A percentile compares a stretch with the other conserved stretches of the same genome.
Conservation (phyloP, 352 stramenopile genomes). For the Plasmopara viticola region DNA sequence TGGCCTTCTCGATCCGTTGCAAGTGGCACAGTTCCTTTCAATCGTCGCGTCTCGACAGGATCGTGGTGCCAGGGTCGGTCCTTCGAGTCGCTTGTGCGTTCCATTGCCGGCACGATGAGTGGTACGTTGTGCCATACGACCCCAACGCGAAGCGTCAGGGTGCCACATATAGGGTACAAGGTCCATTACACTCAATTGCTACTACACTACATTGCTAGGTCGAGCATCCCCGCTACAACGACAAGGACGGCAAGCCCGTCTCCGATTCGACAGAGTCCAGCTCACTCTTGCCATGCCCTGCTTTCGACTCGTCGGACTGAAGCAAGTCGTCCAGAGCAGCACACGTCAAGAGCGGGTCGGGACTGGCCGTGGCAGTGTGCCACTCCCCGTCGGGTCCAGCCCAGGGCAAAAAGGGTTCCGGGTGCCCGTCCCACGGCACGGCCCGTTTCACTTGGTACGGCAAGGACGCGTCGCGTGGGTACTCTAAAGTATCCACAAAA, state of each 20-base stretch:
- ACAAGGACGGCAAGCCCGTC: neutral
- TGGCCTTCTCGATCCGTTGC: too few relatives aligned
- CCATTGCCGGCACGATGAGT: neutral
- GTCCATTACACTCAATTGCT: conserved; percentile 36
- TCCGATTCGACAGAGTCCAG: neutral
- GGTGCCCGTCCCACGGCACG: too few relatives aligned
- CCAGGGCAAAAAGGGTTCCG: too few relatives aligned
- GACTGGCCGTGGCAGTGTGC: conserved; percentile 1
- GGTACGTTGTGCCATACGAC: neutral
- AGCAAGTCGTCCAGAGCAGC: conserved; percentile 30
- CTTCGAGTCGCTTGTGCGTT: too few relatives aligned
- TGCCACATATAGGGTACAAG: neutral
- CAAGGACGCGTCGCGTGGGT: conserved; percentile 5
- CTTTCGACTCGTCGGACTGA: conserved; percentile 23
- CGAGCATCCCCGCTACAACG: neutral
- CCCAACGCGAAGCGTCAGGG: neutral
- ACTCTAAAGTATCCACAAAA: conserved; percentile 4
- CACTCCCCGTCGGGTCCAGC: too few relatives aligned
- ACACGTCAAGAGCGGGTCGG: conserved; percentile 12
- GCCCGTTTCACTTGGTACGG: conserved; percentile 5
- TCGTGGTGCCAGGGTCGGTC: too few relatives aligned
- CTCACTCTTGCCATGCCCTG: neutral
- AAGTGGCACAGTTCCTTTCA: too few relatives aligned
- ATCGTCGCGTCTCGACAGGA: too few relatives aligned
- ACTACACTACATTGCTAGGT: too few relatives aligned